Percentiles rank a stretch among this genome's conserved stretches.
Evolutionary conservation across 352 stramenopile species (phyloP).

Genomic region (Phytophthora pini): DNA sequence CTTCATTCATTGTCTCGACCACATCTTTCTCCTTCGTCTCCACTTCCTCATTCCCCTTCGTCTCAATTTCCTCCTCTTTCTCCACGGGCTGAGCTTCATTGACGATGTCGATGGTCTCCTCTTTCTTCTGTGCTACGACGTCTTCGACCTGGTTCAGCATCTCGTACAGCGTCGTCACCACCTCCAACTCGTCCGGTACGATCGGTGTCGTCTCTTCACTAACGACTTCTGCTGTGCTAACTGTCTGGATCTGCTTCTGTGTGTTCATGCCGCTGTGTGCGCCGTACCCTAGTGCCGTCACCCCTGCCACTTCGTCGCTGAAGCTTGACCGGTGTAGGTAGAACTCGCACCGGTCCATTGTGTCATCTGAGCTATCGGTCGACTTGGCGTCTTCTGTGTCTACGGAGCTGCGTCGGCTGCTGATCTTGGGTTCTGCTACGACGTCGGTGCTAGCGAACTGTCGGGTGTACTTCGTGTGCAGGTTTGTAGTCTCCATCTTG

Average conservation of each 20-base stretch:
- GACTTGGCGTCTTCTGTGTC: constrained; percentile 26
- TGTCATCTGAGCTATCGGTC: constrained; percentile 12
- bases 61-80: neutral
- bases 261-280: constrained; percentile 29
- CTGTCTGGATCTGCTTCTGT: constrained; percentile 9
- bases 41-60: neutral
- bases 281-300: constrained; percentile 20
- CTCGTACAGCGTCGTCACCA: constrained; percentile 23
- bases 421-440: constrained; percentile 13
- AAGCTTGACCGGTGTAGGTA: constrained; percentile 23
- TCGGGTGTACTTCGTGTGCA: constrained; percentile 17
- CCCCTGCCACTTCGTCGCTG: constrained; percentile 23
- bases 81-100: neutral
- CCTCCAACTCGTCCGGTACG: constrained; percentile 22
- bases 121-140: neutral
- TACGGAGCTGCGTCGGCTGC: constrained; percentile 20
- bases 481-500: constrained; percentile 22
- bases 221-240: constrained; percentile 8
- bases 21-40: neutral
- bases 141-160: constrained; percentile 15
- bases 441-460: constrained; percentile 13
- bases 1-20: neutral
- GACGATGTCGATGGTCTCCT: constrained; percentile 1
- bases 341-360: constrained; percentile 20
- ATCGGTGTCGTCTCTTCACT: constrained; percentile 20